Percentiles rank a stretch among this genome's conserved stretches.
phyloP scores from a whole-genome alignment of 208 protist species.

The Herpetomonas samuelpessoai region DNA sequence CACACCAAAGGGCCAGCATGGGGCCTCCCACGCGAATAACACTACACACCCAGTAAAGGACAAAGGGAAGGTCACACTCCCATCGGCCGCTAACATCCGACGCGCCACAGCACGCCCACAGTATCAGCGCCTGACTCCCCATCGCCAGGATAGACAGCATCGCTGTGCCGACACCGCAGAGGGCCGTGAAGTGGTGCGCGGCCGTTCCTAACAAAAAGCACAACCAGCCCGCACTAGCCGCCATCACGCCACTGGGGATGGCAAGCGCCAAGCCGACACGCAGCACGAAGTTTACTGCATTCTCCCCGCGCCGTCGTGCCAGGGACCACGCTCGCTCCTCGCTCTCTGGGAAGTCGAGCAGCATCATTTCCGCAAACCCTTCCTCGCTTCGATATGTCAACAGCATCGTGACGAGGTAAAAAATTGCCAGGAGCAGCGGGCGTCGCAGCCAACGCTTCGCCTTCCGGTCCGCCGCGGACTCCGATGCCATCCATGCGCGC shows the following conservation, averaged over 20 bases:
- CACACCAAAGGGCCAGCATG: conserved; percentile 56
- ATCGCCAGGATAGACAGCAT: conserved; percentile 48
- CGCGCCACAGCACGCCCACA: conserved; percentile 53
- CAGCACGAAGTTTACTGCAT: conserved; percentile 26
- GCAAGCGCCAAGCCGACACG: conserved; percentile 30
- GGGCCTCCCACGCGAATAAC: conserved; percentile 40
- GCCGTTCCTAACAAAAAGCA: conserved; percentile 46
- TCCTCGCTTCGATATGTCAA: conserved; percentile 12
- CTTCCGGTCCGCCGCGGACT: not conserved
- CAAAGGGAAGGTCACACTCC: conserved; percentile 67
- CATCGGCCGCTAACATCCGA: conserved; percentile 29
- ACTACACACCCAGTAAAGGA: conserved; percentile 69
- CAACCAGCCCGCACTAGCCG: conserved; percentile 30
- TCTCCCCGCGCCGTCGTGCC: conserved; percentile 31
- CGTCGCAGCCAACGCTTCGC: conserved; percentile 29
- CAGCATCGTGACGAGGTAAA: conserved; percentile 17
- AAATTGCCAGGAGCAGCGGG: conserved; percentile 7
- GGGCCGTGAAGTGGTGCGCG: conserved; percentile 49
- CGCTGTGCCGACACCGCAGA: conserved; percentile 77
- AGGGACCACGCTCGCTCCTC: conserved; percentile 36
- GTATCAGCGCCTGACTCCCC: conserved; percentile 41
- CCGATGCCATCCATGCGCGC: not conserved
- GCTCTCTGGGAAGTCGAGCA: conserved; percentile 47
- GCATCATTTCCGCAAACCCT: not conserved
- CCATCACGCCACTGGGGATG: conserved; percentile 21